These are phyloP conservation scores for Cladochytrium replicatum DNA, from an alignment of 192 early-diverging fungal genomes.

Conservation along the genomic window DNA sequence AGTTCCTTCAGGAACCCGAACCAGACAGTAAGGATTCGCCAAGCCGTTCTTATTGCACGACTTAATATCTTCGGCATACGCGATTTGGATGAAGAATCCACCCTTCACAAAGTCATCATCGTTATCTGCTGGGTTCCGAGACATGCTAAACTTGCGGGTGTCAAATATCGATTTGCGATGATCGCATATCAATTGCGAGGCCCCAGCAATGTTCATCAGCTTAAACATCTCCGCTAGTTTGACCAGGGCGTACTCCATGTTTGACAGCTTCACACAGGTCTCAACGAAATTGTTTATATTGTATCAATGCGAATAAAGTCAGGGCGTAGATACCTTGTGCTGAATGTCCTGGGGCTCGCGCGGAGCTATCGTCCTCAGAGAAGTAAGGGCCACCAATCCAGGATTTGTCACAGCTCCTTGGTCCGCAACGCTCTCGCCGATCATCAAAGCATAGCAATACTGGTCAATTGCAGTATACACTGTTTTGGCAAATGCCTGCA, in stretches of 20 bases:
- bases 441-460: constrained; percentile 44
- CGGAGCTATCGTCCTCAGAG: constrained; percentile 7
- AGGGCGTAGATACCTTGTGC: constrained; percentile 24
- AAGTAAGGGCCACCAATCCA: constrained; percentile 18
- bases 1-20: constrained; percentile 48
- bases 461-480: constrained; percentile 44
- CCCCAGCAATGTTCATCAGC: constrained; percentile 35
- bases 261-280: constrained; percentile 50
- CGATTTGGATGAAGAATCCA: constrained; percentile 33
- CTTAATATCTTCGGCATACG: constrained; percentile 46
- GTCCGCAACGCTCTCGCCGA: constrained; percentile 29
- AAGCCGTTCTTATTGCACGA: constrained; percentile 42
- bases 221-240: constrained; percentile 43
- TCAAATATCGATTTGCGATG: constrained; percentile 32
- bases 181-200: constrained; percentile 27
- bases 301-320: neutral
- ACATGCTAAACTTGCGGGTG: constrained; percentile 10
- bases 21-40: constrained; percentile 38
- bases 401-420: neutral
- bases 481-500: constrained; percentile 32
- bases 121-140: constrained; percentile 11
- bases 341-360: constrained; percentile 35
- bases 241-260: constrained; percentile 40
- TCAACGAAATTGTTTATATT: constrained; percentile 11
- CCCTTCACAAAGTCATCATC: constrained; percentile 25